Evolutionary conservation across 345 rosid genomes (phyloP).

Genomic region (Turnera subulata): DNA sequence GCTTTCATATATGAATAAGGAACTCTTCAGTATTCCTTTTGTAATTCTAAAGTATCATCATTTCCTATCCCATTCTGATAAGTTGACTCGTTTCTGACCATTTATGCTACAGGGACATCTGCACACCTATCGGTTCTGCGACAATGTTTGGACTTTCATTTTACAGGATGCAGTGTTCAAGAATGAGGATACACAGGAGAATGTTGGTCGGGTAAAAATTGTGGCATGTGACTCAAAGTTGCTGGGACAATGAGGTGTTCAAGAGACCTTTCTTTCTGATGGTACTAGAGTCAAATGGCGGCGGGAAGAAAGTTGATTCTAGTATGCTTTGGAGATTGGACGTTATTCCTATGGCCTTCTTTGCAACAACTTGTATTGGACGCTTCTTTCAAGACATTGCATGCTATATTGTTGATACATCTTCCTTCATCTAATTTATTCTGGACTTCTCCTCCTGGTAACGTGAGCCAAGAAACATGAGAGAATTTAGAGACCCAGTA

Average conservation of each 20-base stretch:
- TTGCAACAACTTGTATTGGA: background rate
- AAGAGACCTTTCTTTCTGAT: constrained; percentile 2
- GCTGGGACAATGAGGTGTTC: constrained; percentile 52
- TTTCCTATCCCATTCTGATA: background rate
- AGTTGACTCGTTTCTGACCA: background rate
- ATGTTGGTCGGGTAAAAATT: constrained; percentile 76
- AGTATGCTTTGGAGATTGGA: constrained; percentile 14
- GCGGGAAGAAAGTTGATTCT: constrained; percentile 6
- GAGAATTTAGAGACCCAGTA: background rate
- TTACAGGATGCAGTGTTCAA: constrained; percentile 68
- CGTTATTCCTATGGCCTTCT: constrained; percentile 25
- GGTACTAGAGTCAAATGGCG: constrained; percentile 12
- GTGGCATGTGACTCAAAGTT: constrained; percentile 98
- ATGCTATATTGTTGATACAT: constrained; percentile 6
- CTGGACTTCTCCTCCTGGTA: background rate
- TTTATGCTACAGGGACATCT: constrained; percentile 75
- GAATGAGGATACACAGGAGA: constrained; percentile 59
- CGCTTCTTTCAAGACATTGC: background rate
- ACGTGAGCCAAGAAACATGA: background rate
- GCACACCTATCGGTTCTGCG: constrained; percentile 98
- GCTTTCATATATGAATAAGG: too few relatives aligned
- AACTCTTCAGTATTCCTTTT: too few relatives aligned
- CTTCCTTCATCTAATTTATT: constrained; percentile 13
- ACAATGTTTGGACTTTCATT: constrained; percentile 99
- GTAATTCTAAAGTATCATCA: background rate